Percentiles rank a stretch among this genome's conserved stretches.
Evolutionary conservation across 169 alveolate genomes (phyloP).

Genomic region (Plasmodium inui): DNA sequence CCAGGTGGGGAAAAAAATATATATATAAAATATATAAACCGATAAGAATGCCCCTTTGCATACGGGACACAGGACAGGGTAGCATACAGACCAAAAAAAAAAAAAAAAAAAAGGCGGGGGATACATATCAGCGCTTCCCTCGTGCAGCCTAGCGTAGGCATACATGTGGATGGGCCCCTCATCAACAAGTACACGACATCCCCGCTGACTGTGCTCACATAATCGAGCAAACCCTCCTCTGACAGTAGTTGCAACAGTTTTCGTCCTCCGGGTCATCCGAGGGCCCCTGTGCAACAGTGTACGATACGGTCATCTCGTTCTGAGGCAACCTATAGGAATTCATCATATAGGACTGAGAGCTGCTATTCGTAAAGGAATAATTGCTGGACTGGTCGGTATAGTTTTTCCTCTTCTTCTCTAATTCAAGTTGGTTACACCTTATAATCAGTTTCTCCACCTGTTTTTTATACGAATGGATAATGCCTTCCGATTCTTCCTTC

Average conservation of each 20-base stretch:
- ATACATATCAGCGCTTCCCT: background rate
- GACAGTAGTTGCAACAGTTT: conserved; percentile 44
- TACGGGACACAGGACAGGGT: background rate
- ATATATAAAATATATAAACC: background rate
- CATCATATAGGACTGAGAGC: conserved; percentile 16
- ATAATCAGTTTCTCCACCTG: conserved; percentile 72
- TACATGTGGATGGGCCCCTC: background rate
- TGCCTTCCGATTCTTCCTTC: conserved; percentile 72
- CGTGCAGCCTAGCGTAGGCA: background rate
- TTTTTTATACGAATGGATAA: conserved; percentile 61
- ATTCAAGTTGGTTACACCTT: conserved; percentile 63
- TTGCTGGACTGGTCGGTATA: background rate
- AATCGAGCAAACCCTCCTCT: conserved; percentile 39
- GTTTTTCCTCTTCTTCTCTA: conserved; percentile 37
- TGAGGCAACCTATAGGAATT: conserved; percentile 18
- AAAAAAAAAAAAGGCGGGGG: background rate
- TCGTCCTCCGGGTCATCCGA: conserved; percentile 33
- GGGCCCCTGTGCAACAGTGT: conserved; percentile 56
- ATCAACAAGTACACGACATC: background rate
- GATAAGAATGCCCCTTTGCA: background rate
- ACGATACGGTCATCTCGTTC: conserved; percentile 51
- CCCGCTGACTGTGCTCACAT: conserved; percentile 8
- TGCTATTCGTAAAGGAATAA: conserved; percentile 37
- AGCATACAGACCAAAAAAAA: background rate
- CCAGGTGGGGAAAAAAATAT: background rate